Evolutionary conservation across 352 stramenopile genomes (phyloP).

Genomic region (Phytophthora sojae): DNA sequence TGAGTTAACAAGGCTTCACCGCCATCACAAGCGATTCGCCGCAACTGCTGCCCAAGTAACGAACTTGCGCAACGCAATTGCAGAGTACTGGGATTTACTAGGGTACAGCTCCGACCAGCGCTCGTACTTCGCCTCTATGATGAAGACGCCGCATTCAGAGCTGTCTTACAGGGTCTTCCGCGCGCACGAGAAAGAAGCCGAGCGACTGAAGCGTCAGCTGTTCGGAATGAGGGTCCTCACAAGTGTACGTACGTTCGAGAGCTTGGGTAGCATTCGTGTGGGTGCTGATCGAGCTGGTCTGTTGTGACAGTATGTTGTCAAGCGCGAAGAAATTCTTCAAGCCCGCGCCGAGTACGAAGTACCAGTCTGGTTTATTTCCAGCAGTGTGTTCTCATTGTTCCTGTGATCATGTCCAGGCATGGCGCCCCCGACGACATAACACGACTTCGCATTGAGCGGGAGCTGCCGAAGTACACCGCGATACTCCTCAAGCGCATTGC

Average conservation of each 20-base stretch:
- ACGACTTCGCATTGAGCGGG: conserved; percentile 45
- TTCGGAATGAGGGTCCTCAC: conserved; percentile 30
- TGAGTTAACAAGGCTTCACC: conserved; percentile 38
- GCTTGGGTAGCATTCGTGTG: background rate
- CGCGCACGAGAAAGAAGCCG: conserved; percentile 41
- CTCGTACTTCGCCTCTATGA: conserved; percentile 32
- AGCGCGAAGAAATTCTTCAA: conserved; percentile 53
- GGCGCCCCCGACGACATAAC: conserved; percentile 41
- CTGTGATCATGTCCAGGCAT: conserved; percentile 16
- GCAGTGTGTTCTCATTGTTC: background rate
- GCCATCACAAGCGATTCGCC: conserved; percentile 34
- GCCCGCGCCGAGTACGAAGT: conserved; percentile 44
- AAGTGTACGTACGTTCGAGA: conserved; percentile 23
- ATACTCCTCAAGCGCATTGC: conserved; percentile 47
- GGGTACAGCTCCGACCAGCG: conserved; percentile 35
- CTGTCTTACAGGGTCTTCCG: conserved; percentile 39
- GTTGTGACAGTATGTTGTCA: conserved; percentile 43
- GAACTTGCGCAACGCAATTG: conserved; percentile 32
- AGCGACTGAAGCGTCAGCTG: conserved; percentile 35
- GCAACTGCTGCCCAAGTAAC: conserved; percentile 28
- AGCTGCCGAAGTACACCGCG: conserved; percentile 52
- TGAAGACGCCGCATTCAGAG: conserved; percentile 29
- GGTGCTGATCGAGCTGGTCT: background rate
- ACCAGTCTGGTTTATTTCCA: background rate
- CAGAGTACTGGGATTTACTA: conserved; percentile 34